Percentiles rank a stretch among this genome's conserved stretches.
Evolutionary conservation across 805 yeast genomes (phyloP).

Genomic region (Jamesozyma piceae): DNA sequence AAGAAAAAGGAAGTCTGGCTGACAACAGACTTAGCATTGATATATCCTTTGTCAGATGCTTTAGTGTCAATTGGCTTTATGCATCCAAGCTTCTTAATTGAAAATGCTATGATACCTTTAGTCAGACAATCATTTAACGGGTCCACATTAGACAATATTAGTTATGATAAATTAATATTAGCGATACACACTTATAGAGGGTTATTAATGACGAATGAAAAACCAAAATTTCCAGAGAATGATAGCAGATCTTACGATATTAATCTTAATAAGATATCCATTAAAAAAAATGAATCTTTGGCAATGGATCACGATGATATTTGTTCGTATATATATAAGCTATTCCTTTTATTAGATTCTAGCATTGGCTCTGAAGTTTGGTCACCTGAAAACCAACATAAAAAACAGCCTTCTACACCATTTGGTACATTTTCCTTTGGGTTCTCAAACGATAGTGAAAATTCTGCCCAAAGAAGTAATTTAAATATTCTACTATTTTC

Average conservation of each 20-base stretch:
- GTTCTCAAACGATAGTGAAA: constrained; percentile 32
- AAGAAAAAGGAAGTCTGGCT: constrained; percentile 71
- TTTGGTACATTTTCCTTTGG: constrained; percentile 33
- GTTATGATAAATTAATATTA: constrained; percentile 62
- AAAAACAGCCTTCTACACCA: constrained; percentile 30
- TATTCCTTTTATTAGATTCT: constrained; percentile 52
- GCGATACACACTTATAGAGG: constrained; percentile 63
- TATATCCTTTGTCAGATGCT: constrained; percentile 60
- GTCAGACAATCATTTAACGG: constrained; percentile 55
- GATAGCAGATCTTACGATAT: constrained; percentile 27
- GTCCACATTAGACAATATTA: constrained; percentile 45
- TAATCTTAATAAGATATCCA: constrained; percentile 28
- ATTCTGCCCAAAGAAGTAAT: constrained; percentile 20
- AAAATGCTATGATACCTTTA: constrained; percentile 64
- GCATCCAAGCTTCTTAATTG: constrained; percentile 70
- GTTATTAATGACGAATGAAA: constrained; percentile 56
- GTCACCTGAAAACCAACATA: constrained; percentile 31
- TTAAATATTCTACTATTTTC: constrained; percentile 56
- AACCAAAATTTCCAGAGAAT: constrained; percentile 66
- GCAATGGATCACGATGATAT: constrained; percentile 60
- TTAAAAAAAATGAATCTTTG: constrained; percentile 24
- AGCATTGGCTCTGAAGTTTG: constrained; percentile 42
- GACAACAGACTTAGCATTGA: constrained; percentile 48
- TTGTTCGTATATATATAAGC: constrained; percentile 43
- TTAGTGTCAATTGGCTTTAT: constrained; percentile 72